phyloP scores from a whole-genome alignment of 1,284 basidiomycete genomes.

The Termitomyces sp. region DNA sequence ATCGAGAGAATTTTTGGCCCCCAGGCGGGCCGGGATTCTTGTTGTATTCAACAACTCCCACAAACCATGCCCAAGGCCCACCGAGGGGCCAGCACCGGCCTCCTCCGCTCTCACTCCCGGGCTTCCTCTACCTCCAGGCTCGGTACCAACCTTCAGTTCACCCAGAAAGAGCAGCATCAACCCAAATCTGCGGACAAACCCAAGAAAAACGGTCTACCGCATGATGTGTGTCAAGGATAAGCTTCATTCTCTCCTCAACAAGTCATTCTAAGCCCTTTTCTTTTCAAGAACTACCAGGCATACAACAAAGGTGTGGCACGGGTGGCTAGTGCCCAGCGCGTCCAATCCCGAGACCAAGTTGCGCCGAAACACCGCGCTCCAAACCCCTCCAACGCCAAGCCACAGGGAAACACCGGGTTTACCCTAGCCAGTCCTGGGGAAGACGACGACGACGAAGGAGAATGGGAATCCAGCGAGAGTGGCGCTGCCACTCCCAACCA shows the following conservation, averaged over 20 bases:
- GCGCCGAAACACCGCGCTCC: slow-evolving; percentile 24
- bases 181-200: slow-evolving; percentile 43
- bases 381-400: slow-evolving; percentile 18
- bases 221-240: slow-evolving; percentile 19
- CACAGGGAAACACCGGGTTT: slow-evolving; percentile 51
- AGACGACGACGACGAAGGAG: slow-evolving; percentile 57
- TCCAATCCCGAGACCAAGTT: slow-evolving; percentile 44
- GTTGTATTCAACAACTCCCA: slow-evolving; percentile 14
- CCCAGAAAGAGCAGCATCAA: slow-evolving; percentile 50
- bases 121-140: slow-evolving; percentile 55
- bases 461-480: slow-evolving; percentile 73
- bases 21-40: slow-evolving; percentile 14
- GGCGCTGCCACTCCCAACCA: slow-evolving; percentile 61
- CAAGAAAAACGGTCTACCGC: slow-evolving; percentile 38
- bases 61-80: slow-evolving; percentile 43
- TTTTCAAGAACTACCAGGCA: slow-evolving; percentile 19
- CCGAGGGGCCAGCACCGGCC: slow-evolving; percentile 34
- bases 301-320: slow-evolving; percentile 36
- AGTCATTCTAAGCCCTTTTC: slow-evolving; percentile 13
- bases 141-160: slow-evolving; percentile 57
- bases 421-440: slow-evolving; percentile 49
- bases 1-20: slow-evolving; percentile 11
- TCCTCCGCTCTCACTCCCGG: slow-evolving; percentile 56
- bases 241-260: slow-evolving; percentile 10
- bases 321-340: slow-evolving; percentile 44